Evolutionary conservation across 2,329 filamentous ascomycete species (phyloP).

Genomic region (Aspergillus alliaceus): DNA sequence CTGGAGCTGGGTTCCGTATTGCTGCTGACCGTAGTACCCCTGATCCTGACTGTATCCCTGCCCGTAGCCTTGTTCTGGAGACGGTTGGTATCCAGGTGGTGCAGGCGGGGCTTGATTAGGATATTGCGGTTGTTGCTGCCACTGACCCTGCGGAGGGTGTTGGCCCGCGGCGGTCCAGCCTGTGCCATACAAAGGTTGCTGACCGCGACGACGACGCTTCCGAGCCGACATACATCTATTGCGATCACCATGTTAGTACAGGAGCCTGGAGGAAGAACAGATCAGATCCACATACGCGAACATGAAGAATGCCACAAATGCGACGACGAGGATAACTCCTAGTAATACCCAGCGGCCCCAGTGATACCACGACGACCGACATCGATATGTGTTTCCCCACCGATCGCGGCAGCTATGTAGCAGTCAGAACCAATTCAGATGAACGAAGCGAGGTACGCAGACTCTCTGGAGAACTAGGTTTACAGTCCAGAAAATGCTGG

Average conservation of each 20-base stretch:
- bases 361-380: neutral
- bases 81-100: neutral
- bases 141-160: neutral
- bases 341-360: neutral
- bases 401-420: neutral
- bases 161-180: neutral
- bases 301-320: neutral
- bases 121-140: neutral
- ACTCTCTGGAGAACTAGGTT: no score
- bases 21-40: neutral
- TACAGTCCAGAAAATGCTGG: no score
- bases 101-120: neutral
- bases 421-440: no score
- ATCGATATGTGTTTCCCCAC: neutral
- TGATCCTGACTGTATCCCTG: neutral
- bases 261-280: neutral
- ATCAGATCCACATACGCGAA: neutral
- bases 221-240: neutral
- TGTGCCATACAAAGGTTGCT: neutral
- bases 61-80: neutral
- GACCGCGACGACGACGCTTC: neutral
- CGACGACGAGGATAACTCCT: neutral
- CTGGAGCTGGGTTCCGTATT: neutral
- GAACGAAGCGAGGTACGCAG: no score
- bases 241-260: neutral